These are phyloP conservation scores for Pleurotus cornucopiae DNA, from an alignment of 768 basidiomycete species.

Conservation along the genomic window DNA sequence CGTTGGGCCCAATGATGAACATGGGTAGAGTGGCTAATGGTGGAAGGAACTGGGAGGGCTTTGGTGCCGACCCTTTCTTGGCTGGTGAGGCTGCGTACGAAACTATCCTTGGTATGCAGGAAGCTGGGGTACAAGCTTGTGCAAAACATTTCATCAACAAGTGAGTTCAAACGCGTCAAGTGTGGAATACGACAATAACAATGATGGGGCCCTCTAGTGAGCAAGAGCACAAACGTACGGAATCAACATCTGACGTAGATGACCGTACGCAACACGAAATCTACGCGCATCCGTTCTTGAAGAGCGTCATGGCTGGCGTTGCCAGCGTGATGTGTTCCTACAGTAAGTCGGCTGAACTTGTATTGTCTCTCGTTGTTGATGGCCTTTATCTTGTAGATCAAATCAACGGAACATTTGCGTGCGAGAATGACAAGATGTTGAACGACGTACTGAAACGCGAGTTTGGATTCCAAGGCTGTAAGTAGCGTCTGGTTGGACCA, in stretches of 20 bases:
- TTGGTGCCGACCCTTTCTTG: conserved; percentile 86
- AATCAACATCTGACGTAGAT: conserved; percentile 63
- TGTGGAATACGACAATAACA: conserved; percentile 27
- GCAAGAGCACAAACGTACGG: conserved; percentile 60
- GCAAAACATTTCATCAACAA: conserved; percentile 83
- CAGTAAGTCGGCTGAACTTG: conserved; percentile 35
- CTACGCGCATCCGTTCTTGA: conserved; percentile 66
- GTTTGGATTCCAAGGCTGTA: conserved; percentile 73
- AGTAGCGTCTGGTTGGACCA: background rate
- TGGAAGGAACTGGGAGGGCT: conserved; percentile 95
- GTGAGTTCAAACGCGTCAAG: conserved; percentile 30
- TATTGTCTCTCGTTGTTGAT: background rate
- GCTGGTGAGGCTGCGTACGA: conserved; percentile 76
- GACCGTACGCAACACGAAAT: conserved; percentile 79
- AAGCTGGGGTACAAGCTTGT: conserved; percentile 77
- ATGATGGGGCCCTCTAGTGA: conserved; percentile 46
- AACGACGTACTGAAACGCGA: conserved; percentile 76
- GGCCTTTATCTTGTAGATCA: conserved; percentile 38
- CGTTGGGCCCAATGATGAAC: conserved; percentile 83
- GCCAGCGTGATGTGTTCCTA: conserved; percentile 76
- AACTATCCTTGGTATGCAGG: conserved; percentile 80
- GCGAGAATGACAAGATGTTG: conserved; percentile 66
- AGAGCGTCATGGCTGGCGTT: conserved; percentile 71
- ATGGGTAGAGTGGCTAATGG: conserved; percentile 67
- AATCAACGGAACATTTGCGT: conserved; percentile 69